Percentiles rank a stretch among this genome's conserved stretches.
Evolutionary conservation across 2,329 filamentous ascomycete species (phyloP).

Genomic region (Sporothrix brunneoviolacea): DNA sequence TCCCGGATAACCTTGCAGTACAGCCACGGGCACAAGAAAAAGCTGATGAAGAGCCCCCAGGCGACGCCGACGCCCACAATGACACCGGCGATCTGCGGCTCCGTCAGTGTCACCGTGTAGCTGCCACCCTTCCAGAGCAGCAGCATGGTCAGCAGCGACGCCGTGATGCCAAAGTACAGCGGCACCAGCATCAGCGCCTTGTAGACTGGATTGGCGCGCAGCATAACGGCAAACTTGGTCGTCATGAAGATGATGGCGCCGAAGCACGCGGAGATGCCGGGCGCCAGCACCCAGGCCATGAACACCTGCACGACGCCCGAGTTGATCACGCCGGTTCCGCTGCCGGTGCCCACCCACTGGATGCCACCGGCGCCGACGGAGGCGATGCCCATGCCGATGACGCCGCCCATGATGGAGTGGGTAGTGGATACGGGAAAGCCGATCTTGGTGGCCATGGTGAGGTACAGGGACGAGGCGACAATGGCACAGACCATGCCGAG

Average conservation of each 20-base stretch:
- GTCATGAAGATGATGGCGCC: slow-evolving; percentile 47
- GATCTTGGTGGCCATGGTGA: slow-evolving; percentile 48
- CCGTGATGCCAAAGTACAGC: slow-evolving; percentile 51
- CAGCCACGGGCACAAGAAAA: slow-evolving; percentile 54
- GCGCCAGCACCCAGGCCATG: slow-evolving; percentile 55
- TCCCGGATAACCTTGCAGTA: slow-evolving; percentile 52
- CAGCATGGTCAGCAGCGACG: slow-evolving; percentile 50
- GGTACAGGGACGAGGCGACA: slow-evolving; percentile 45
- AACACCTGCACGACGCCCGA: slow-evolving; percentile 53
- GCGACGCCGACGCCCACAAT: slow-evolving; percentile 47
- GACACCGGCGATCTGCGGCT: slow-evolving; percentile 43
- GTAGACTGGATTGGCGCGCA: slow-evolving; percentile 45
- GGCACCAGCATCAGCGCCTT: slow-evolving; percentile 48
- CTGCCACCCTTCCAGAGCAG: slow-evolving; percentile 50
- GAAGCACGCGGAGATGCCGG: slow-evolving; percentile 47
- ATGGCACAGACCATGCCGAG: slow-evolving; percentile 52
- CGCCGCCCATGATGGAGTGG: slow-evolving; percentile 53
- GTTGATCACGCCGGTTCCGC: slow-evolving; percentile 31
- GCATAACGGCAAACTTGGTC: slow-evolving; percentile 51
- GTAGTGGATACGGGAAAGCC: slow-evolving; percentile 57
- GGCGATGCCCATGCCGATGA: slow-evolving; percentile 54
- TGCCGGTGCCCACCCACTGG: slow-evolving; percentile 44
- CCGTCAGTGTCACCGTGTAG: slow-evolving; percentile 41
- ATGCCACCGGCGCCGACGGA: slow-evolving; percentile 44
- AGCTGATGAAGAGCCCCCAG: slow-evolving; percentile 40